Percentiles rank a stretch among this genome's conserved stretches.
Conservation (phyloP, 805 yeast genomes). For the Pichia gijzeniarum region DNA sequence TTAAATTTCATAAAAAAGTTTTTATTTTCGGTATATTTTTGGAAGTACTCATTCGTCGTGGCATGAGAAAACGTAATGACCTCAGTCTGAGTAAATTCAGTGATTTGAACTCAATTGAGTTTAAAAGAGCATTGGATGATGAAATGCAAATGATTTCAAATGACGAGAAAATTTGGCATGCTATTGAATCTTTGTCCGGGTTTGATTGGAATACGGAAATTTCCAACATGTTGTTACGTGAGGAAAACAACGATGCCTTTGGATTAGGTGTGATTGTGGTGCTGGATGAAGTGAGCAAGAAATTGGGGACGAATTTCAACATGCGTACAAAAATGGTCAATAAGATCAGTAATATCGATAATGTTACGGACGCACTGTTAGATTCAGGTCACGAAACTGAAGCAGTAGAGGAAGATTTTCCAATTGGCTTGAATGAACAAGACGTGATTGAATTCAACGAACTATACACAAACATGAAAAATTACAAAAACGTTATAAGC, state of each 20-base stretch:
- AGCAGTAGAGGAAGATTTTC: background rate
- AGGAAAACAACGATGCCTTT: background rate
- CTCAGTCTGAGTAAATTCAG: background rate
- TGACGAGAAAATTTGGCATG: constrained; percentile 2
- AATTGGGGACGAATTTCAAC: background rate
- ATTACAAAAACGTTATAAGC: constrained; percentile 3
- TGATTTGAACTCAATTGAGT: constrained; percentile 1
- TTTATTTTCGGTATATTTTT: constrained; percentile 11
- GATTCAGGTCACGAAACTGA: constrained; percentile 4
- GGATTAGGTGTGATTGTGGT: constrained; percentile 10
- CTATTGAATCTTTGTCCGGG: constrained; percentile 9
- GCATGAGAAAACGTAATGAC: background rate
- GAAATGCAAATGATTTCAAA: constrained; percentile 1
- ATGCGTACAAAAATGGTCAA: background rate
- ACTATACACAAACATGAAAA: constrained; percentile 11
- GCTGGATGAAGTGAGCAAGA: constrained; percentile 5
- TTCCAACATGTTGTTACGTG: background rate
- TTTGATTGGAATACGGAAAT: constrained; percentile 9
- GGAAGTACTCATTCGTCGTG: constrained; percentile 13
- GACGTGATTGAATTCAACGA: constrained; percentile 12
- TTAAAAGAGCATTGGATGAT: constrained; percentile 1
- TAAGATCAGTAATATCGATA: background rate
- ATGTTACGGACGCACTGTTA: constrained; percentile 8
- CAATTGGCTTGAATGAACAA: constrained; percentile 6
- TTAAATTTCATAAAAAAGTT: constrained; percentile 8